Conservation (phyloP, 2,329 filamentous ascomycete genomes). For the Ophiostoma himal-ulmi region DNA sequence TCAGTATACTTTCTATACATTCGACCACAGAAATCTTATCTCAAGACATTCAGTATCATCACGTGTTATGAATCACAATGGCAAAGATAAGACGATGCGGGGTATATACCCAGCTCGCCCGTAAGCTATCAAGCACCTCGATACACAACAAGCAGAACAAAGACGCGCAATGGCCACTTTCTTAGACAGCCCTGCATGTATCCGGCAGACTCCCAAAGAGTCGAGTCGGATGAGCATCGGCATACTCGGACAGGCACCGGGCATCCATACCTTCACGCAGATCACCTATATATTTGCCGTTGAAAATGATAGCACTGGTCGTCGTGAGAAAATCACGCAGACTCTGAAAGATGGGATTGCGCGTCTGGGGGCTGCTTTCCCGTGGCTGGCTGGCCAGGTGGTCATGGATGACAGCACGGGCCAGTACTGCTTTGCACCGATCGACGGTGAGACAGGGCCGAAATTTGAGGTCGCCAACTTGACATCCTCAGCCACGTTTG, state of each 20-base stretch:
- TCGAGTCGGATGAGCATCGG: neutral
- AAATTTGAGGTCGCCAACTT: neutral
- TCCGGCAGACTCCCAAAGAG: neutral
- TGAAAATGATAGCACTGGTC: neutral
- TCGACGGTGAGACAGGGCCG: neutral
- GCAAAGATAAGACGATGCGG: neutral
- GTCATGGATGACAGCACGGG: neutral
- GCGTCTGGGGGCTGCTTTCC: neutral
- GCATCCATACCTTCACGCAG: neutral
- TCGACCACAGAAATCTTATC: too few relatives aligned
- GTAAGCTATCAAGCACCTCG: neutral
- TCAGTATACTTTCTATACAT: neutral
- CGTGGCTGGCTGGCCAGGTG: neutral
- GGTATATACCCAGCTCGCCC: neutral
- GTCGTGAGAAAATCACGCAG: neutral
- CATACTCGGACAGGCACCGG: neutral
- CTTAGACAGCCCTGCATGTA: neutral
- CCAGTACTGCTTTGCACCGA: constrained; percentile 5
- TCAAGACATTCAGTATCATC: neutral
- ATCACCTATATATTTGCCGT: neutral
- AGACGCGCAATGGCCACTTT: neutral
- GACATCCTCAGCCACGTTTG: neutral
- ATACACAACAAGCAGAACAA: neutral
- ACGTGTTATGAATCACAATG: constrained; percentile 6
- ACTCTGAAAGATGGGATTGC: neutral